phyloP scores from a whole-genome alignment of 768 basidiomycete genomes.

The Amanita fuliginea region DNA sequence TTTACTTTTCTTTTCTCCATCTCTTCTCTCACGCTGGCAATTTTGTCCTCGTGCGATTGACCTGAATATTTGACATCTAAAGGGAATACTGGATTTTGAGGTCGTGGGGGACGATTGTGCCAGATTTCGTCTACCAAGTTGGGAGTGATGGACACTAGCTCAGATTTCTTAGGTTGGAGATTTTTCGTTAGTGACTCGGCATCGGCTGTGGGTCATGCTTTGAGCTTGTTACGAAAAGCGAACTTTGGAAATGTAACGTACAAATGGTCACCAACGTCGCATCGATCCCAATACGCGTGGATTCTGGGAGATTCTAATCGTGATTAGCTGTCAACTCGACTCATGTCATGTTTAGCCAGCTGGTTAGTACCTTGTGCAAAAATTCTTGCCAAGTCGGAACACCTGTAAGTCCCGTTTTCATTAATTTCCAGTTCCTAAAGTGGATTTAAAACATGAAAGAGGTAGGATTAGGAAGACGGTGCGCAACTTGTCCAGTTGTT shows the following conservation, averaged over 20 bases:
- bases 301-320: slow-evolving; percentile 45
- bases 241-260: slow-evolving; percentile 17
- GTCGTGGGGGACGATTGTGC: slow-evolving; percentile 61
- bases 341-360: not conserved
- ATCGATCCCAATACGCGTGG: slow-evolving; percentile 73
- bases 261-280: slow-evolving; percentile 61
- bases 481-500: slow-evolving; percentile 75
- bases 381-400: slow-evolving; percentile 90
- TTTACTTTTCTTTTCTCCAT: slow-evolving; percentile 51
- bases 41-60: slow-evolving; percentile 53
- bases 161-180: slow-evolving; percentile 41
- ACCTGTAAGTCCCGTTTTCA: slow-evolving; percentile 85
- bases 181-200: slow-evolving; percentile 49
- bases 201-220: slow-evolving; percentile 34
- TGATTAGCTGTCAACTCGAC: not conserved
- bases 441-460: not conserved
- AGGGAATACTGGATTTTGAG: slow-evolving; percentile 53
- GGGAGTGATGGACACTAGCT: slow-evolving; percentile 48
- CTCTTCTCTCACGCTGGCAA: slow-evolving; percentile 54
- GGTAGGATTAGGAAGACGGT: not conserved
- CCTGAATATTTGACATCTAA: slow-evolving; percentile 73
- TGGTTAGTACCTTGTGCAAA: slow-evolving; percentile 54
- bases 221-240: not conserved
- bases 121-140: slow-evolving; percentile 82
- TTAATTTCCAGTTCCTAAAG: slow-evolving; percentile 78